Conservation (phyloP, 139 green algal genomes). For the Closterium sp. region DNA sequence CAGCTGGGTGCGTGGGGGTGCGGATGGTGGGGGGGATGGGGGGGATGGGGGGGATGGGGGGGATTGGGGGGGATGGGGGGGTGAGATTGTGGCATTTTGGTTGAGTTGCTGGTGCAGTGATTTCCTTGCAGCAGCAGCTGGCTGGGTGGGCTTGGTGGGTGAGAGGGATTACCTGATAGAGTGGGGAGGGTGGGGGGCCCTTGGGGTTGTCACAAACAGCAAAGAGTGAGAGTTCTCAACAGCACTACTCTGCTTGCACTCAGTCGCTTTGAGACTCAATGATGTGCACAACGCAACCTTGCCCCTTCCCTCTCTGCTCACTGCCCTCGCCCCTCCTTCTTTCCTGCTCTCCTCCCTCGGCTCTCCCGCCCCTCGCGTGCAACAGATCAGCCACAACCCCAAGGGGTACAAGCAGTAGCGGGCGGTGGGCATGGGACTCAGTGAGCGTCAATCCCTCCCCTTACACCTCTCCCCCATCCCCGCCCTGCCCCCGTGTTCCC, state of each 20-base stretch:
- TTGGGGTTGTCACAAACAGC: too few species aligned
- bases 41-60: not conserved
- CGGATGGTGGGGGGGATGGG: not conserved
- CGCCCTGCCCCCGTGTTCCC: not conserved
- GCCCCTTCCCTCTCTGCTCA: not conserved
- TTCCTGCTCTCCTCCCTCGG: not conserved
- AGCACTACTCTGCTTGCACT: too few species aligned
- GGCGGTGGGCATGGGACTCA: slow-evolving; percentile 79
- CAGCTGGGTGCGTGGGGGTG: slow-evolving; percentile 62
- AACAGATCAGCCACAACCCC: slow-evolving; percentile 72
- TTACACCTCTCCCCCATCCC: not conserved
- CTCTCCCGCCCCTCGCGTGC: too few species aligned
- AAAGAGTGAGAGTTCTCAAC: too few species aligned
- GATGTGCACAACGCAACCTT: too few species aligned
- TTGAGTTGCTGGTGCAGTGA: too few species aligned
- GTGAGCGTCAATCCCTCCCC: not conserved
- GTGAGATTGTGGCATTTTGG: too few species aligned
- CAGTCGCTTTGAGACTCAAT: too few species aligned
- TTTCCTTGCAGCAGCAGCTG: too few species aligned
- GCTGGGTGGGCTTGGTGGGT: too few species aligned
- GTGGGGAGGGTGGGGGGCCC: too few species aligned
- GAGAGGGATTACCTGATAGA: too few species aligned
- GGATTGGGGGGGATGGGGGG: not conserved
- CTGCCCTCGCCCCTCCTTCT: not conserved
- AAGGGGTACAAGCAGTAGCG: slow-evolving; percentile 71